A percentile compares a stretch with the other conserved stretches of the same genome.
These are phyloP conservation scores for Oropetium thomaeum DNA, from an alignment of 176 grass and related monocot genomes.

Conservation along the genomic window DNA sequence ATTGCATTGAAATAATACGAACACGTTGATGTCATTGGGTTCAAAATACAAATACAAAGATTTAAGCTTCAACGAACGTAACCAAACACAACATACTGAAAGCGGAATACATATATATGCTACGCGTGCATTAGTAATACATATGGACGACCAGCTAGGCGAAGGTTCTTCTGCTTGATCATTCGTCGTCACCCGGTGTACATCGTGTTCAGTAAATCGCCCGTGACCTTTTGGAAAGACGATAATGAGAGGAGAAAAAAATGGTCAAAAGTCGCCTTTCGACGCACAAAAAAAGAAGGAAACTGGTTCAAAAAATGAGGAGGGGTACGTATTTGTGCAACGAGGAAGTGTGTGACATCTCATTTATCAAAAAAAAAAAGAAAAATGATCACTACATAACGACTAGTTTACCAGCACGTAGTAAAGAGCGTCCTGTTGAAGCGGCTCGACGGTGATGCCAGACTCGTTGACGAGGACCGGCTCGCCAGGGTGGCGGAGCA, in stretches of 20 bases:
- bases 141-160: not conserved
- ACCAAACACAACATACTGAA: not conserved
- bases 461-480: constrained; percentile 40
- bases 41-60: not conserved
- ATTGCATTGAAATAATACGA: not conserved
- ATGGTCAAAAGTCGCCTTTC: not conserved
- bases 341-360: no score
- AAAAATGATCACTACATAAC: no score
- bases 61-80: constrained; percentile 1
- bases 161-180: not conserved
- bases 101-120: not conserved
- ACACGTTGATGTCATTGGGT: not conserved
- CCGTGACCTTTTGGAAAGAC: not conserved
- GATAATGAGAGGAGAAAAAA: not conserved
- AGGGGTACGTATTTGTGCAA: no score
- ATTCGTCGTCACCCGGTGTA: not conserved
- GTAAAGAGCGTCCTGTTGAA: constrained; percentile 52
- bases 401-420: constrained; percentile 43
- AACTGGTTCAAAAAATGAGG: no score
- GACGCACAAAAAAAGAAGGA: not conserved
- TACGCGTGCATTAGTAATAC: not conserved
- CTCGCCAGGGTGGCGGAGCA: constrained; percentile 42
- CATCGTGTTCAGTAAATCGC: constrained; percentile 10
- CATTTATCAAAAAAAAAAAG: no score
- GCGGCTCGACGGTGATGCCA: constrained; percentile 58